Base-by-base conservation (phyloP, 176 grass and related monocot species). In the Eragrostis nindensis region DNA sequence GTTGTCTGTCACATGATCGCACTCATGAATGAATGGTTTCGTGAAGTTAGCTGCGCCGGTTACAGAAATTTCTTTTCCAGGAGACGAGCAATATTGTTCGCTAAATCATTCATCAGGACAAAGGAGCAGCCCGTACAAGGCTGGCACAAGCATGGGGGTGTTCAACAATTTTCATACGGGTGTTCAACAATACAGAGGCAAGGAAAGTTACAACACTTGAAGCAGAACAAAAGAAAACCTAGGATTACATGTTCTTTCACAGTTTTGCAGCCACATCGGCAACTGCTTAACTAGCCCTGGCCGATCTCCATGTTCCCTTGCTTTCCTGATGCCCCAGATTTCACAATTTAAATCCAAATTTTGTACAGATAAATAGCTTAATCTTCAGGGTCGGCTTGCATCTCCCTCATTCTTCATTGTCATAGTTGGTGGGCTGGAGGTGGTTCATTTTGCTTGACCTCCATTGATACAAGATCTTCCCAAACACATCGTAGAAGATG, bases 401-500 rank as follows among this genome's bases (percentile, higher is more conserved):
- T 62, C 32, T 61, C 14, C 42, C 42, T 90, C 68, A 90, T 86
- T 82, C 67, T 14, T 82, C 78, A 40, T 11, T 52, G 79, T 44
- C 43, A 73, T 68, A 73, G 22, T 3, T 49, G 67, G 43, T 36
- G 73, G 73, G 67, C 30, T 54, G 79, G 61, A 62, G 61, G 18
- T 78, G 11, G 79, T 50, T 73, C 59, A 36, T 62, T 49, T 91
- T 82, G 73, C 19, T 80, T 24, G n/a, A 61, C 73, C 67, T 94
- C 85, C 65, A 79, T 3, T 81, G 50, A 43, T 97, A 97, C 53
- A 94, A 79, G 38, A 71, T 66, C 16, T 74, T 74, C 14, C 94
- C 94, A 11, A 47, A 70, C 26, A 75, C 90, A 49, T 94, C 90
- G 27, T 94, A 97, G 55, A 97, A 97, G 29, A 61, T 53, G 19